These are phyloP conservation scores for Suillus spraguei DNA, from an alignment of 768 basidiomycete species.

Conservation along the genomic window DNA sequence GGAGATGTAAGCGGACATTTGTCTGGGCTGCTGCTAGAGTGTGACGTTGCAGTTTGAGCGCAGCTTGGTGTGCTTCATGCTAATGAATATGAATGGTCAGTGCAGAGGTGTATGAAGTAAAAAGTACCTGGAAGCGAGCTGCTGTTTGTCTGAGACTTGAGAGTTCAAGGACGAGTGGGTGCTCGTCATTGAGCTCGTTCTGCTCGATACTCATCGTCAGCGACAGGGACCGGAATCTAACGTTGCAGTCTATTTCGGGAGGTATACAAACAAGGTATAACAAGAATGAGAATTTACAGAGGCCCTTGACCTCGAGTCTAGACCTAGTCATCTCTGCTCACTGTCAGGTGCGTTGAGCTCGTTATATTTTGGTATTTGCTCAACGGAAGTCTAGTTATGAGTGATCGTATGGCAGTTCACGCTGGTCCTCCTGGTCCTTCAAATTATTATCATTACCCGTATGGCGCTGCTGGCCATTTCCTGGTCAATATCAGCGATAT, in stretches of 20 bases:
- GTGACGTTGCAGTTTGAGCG: conserved; percentile 66
- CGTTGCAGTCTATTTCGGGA: conserved; percentile 22
- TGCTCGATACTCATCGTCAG: conserved; percentile 2
- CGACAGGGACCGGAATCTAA: not conserved
- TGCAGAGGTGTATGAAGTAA: not conserved
- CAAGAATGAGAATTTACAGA: conserved; percentile 6
- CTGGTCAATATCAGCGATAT: conserved; percentile 39
- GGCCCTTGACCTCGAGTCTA: conserved; percentile 9
- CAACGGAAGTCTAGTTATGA: not conserved
- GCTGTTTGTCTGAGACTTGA: conserved; percentile 47
- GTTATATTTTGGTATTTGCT: not conserved
- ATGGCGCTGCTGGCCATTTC: conserved; percentile 14
- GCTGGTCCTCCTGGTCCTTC: conserved; percentile 25
- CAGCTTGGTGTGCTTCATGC: conserved; percentile 72
- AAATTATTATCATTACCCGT: conserved; percentile 22
- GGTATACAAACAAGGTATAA: conserved; percentile 24
- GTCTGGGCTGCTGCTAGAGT: conserved; percentile 43
- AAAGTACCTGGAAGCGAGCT: conserved; percentile 51
- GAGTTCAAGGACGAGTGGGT: conserved; percentile 50
- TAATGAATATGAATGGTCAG: conserved; percentile 26
- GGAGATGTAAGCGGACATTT: conserved; percentile 45
- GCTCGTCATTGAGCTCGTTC: conserved; percentile 33
- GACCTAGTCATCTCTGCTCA: not conserved
- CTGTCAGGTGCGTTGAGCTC: conserved; percentile 8
- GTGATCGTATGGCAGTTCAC: not conserved